A percentile compares a stretch with the other conserved stretches of the same genome.
phyloP scores from a whole-genome alignment of 148 eudicot genomes.

The Gaultheria prostrata region DNA sequence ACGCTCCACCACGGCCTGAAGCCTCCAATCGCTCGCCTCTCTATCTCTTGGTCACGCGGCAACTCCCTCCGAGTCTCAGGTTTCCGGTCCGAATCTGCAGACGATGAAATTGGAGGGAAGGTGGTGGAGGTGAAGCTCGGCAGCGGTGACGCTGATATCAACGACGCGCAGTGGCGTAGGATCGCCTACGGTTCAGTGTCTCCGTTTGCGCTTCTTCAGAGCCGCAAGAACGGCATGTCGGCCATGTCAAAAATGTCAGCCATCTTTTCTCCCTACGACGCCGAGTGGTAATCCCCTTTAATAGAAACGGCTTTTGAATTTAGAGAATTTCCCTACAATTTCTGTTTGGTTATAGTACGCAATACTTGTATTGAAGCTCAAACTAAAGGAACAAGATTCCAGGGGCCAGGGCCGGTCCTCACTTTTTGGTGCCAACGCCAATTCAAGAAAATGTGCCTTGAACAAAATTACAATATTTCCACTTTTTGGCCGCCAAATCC shows the following conservation, averaged over 20 bases:
- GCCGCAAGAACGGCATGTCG: slow-evolving; percentile 48
- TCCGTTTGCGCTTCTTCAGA: slow-evolving; percentile 83
- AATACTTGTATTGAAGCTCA: neutral
- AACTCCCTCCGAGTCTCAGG: slow-evolving; percentile 77
- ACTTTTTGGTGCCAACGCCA: too few relatives aligned
- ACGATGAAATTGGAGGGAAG: slow-evolving; percentile 38
- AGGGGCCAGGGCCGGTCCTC: too few relatives aligned
- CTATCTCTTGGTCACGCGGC: slow-evolving; percentile 84
- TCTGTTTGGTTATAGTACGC: neutral
- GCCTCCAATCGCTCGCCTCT: slow-evolving; percentile 62
- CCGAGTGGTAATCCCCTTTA: slow-evolving; percentile 45
- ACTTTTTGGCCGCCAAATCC: too few relatives aligned
- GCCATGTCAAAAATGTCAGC: slow-evolving; percentile 32
- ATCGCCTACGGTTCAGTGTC: slow-evolving; percentile 82
- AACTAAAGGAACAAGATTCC: too few relatives aligned
- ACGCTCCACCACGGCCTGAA: slow-evolving; percentile 65
- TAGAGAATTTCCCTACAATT: neutral
- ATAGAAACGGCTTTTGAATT: neutral
- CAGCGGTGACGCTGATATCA: slow-evolving; percentile 36
- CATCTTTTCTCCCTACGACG: slow-evolving; percentile 29
- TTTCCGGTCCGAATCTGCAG: slow-evolving; percentile 23
- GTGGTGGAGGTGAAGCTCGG: slow-evolving; percentile 69
- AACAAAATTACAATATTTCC: too few relatives aligned
- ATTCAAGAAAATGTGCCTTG: too few relatives aligned
- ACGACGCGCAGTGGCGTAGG: slow-evolving; percentile 64